These are phyloP conservation scores for Tetrahymena malaccensis DNA, from an alignment of 73 alveolate genomes.

Conservation along the genomic window DNA sequence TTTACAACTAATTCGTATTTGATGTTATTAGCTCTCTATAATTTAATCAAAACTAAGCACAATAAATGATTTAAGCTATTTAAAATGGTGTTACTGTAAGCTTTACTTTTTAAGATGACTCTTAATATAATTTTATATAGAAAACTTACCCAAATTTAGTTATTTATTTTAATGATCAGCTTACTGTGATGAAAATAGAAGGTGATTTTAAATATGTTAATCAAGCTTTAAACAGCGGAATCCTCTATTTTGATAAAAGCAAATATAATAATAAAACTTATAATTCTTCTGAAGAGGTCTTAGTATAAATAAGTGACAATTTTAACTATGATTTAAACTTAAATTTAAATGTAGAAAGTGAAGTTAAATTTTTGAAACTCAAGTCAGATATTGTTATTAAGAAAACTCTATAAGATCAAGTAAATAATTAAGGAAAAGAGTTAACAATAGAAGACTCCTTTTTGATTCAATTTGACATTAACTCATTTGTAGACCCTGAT, in stretches of 20 bases:
- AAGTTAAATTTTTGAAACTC: neutral
- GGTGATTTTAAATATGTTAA: neutral
- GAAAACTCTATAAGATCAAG: neutral
- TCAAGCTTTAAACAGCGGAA: neutral
- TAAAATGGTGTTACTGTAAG: neutral
- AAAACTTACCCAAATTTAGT: neutral
- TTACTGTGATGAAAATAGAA: neutral
- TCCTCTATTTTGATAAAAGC: neutral
- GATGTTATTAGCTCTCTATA: neutral
- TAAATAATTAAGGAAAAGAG: neutral
- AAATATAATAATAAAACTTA: neutral
- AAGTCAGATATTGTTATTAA: neutral
- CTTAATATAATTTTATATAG: neutral
- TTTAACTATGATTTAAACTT: neutral
- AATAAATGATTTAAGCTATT: neutral
- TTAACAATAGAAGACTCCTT: neutral
- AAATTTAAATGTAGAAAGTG: neutral
- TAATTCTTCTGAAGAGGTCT: neutral
- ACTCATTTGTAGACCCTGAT: neutral
- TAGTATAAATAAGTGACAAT: neutral
- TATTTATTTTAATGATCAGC: neutral
- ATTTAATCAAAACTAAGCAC: neutral
- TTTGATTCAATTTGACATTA: neutral
- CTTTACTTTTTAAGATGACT: neutral
- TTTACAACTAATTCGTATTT: neutral